Conservation (phyloP, 176 grass and related monocot species). For the Aegilops longissima region DNA sequence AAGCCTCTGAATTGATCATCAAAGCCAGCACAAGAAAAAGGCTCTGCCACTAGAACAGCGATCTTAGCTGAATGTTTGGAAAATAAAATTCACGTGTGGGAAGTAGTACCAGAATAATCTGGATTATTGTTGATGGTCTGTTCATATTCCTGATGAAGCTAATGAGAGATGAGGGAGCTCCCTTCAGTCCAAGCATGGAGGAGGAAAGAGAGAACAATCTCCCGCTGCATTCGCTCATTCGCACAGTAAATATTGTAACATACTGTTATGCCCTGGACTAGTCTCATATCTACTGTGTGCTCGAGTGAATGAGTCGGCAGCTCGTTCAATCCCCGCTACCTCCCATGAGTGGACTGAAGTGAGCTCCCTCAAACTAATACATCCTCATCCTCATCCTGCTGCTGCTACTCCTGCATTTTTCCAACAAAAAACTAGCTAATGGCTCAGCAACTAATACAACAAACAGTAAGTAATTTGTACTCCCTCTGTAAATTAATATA, state of each 20-base stretch:
- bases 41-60: background rate
- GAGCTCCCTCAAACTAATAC: constrained; percentile 9
- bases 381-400: background rate
- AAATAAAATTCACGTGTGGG: background rate
- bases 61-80: background rate
- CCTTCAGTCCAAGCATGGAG: constrained; percentile 40
- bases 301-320: constrained; percentile 32
- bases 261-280: background rate
- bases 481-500: no score
- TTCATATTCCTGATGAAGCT: constrained; percentile 8
- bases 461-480: background rate
- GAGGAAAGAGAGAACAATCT: constrained; percentile 34
- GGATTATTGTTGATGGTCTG: background rate
- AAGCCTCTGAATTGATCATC: constrained; percentile 5
- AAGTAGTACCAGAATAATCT: constrained; percentile 18
- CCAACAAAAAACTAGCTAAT: background rate
- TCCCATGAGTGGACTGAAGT: constrained; percentile 31
- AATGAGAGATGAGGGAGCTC: constrained; percentile 27
- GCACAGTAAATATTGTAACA: background rate
- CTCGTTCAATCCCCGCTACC: constrained; percentile 34
- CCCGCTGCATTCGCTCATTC: constrained; percentile 28
- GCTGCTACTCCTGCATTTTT: background rate
- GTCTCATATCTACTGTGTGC: background rate
- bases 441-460: background rate
- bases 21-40: constrained; percentile 18